Evolutionary conservation across 176 grass and related monocot species (phyloP), one percentile per base, ranked within the genome.

Genomic region (Lolium perenne): DNA sequence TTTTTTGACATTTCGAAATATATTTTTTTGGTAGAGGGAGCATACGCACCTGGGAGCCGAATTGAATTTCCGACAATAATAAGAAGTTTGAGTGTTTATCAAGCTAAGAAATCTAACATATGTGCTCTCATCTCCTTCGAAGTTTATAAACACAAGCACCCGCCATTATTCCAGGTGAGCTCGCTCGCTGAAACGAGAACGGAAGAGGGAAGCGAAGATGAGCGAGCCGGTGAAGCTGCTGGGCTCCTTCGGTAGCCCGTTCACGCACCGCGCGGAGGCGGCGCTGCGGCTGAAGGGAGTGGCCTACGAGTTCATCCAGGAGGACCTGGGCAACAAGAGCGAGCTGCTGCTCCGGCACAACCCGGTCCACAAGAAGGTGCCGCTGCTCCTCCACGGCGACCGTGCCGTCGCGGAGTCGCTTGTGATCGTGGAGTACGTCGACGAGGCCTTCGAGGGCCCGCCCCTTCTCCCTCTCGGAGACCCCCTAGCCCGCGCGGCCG

Each of bases 321-420:
- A 91, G 76, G 85, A 88, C 71, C 62, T 91, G 3, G 0, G 3
- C 32, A 85, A 71, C 85, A 91, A 91, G 45, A 91, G 82, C 73
- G 76, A 88, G 10, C 70, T 85, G 48, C 71, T 91, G 14, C 56
- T 91, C 14, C 49, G 38, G 48, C 79, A 68, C 67, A 92, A 92
- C 63, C 90, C 90, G 13, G 12, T 92, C 14, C 82, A 88, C 71
- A 92, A 71, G 51, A 85, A 85, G 69, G 32, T 92, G 10, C 90
- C 90, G 25, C 50, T 92, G 12, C 82, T 92, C 70, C 76, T 92
- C 86, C 86, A 88, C 14, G 67, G 75, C 45, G 86, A 53, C 18
- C n/a, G n/a, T 18, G 35, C 83, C 23, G 13, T 86, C 32, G 11
- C 8, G 4, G 86, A 92, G 90, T 92, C 86, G 0, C 78, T 89